phyloP scores from a whole-genome alignment of 1,139 yeast species.

The Blastobotrys petasosporus region DNA sequence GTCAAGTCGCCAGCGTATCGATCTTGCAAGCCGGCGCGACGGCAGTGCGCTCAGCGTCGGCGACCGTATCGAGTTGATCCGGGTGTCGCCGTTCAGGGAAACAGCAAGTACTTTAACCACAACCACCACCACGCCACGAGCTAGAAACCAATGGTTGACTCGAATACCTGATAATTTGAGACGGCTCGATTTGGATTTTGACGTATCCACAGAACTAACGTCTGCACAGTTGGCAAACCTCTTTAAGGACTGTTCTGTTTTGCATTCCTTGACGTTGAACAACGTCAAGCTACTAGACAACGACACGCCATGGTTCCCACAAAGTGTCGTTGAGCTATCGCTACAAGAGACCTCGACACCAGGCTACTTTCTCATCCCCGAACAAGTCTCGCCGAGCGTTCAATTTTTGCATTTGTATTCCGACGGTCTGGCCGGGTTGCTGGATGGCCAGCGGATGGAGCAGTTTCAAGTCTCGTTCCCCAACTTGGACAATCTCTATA shows the following conservation, averaged over 20 bases:
- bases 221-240: not conserved
- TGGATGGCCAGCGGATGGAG: not conserved
- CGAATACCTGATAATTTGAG: not conserved
- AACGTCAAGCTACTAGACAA: not conserved
- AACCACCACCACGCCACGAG: too few relatives aligned
- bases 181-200: slow-evolving; percentile 3
- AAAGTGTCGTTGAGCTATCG: not conserved
- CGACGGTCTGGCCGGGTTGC: not conserved
- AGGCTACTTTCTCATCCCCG: slow-evolving; percentile 2
- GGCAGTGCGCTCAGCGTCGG: too few relatives aligned
- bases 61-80: too few relatives aligned
- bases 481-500: not conserved
- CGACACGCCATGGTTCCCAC: slow-evolving; percentile 2
- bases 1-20: not conserved
- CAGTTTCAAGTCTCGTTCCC: slow-evolving; percentile 3
- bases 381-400: not conserved
- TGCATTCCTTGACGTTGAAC: not conserved
- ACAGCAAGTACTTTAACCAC: too few relatives aligned
- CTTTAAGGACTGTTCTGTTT: not conserved
- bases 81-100: too few relatives aligned
- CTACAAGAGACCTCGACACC: slow-evolving; percentile 3
- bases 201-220: not conserved
- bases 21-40: not conserved
- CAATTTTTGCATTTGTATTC: slow-evolving; percentile 8
- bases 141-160: too few relatives aligned